phyloP scores from a whole-genome alignment of 2,329 filamentous ascomycete genomes.

The Cryphonectria parasitica region DNA sequence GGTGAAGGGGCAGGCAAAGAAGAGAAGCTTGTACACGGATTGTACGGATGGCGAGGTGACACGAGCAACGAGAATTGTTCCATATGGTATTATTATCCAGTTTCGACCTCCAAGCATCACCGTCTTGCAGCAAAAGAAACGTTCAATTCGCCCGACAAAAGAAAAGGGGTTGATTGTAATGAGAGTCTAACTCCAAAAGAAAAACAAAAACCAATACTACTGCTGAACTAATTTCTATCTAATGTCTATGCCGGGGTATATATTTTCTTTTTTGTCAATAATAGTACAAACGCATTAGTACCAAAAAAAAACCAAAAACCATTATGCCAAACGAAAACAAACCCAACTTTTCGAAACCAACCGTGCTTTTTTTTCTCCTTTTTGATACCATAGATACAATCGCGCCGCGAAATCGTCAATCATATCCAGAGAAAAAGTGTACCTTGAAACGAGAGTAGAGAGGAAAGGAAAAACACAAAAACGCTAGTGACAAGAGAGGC shows the following conservation, averaged over 20 bases:
- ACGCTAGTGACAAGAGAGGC: not conserved
- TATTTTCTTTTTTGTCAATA: slow-evolving; percentile 9
- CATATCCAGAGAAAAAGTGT: slow-evolving; percentile 1
- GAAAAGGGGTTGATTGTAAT: slow-evolving; percentile 19
- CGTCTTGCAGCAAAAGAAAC: slow-evolving; percentile 1
- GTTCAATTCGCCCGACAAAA: slow-evolving; percentile 12
- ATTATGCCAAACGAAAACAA: slow-evolving; percentile 2
- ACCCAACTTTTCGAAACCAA: slow-evolving; percentile 15
- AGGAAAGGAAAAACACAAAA: not conserved
- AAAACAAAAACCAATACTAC: not conserved
- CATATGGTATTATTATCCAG: not conserved
- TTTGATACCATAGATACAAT: slow-evolving; percentile 4
- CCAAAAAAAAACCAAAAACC: too few species aligned
- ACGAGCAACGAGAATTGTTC: not conserved
- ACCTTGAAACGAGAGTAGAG: not conserved
- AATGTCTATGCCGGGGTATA: slow-evolving; percentile 28
- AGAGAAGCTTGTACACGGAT: not conserved
- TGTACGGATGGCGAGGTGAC: not conserved
- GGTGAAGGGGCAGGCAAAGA: not conserved
- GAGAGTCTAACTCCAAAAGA: not conserved
- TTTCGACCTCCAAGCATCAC: not conserved
- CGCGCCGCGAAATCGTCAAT: slow-evolving; percentile 6
- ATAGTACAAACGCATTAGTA: slow-evolving; percentile 8
- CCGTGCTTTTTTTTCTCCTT: not conserved
- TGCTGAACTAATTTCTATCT: slow-evolving; percentile 20